These are phyloP conservation scores for Neonectria hederae DNA, from an alignment of 2,329 filamentous ascomycete genomes.

Conservation along the genomic window DNA sequence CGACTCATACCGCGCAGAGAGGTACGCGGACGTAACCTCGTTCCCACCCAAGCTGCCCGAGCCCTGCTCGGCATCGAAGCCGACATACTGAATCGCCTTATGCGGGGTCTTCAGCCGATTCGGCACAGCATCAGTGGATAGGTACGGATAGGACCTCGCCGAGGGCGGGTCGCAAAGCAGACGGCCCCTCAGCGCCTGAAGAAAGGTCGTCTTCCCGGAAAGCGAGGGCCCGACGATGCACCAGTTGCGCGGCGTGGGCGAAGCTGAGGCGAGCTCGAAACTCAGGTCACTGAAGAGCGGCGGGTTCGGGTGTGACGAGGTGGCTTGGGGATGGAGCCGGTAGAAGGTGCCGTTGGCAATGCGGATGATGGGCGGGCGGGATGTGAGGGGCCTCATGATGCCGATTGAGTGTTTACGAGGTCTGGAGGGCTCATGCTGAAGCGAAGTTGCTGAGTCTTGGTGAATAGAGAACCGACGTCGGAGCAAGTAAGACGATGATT, in stretches of 20 bases:
- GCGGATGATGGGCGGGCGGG: constrained; percentile 68
- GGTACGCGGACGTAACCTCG: constrained; percentile 77
- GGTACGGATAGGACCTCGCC: constrained; percentile 80
- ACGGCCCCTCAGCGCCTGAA: constrained; percentile 80
- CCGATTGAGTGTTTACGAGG: constrained; percentile 26
- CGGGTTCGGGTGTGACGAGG: constrained; percentile 66
- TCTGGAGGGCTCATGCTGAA: constrained; percentile 22
- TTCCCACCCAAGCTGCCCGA: constrained; percentile 61
- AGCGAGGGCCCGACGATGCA: constrained; percentile 83
- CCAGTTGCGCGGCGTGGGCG: constrained; percentile 72
- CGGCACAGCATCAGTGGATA: constrained; percentile 70
- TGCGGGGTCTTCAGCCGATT: constrained; percentile 65
- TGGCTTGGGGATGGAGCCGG: constrained; percentile 71
- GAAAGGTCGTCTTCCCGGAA: constrained; percentile 81
- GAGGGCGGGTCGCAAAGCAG: constrained; percentile 79
- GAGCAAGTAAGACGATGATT: constrained; percentile 15
- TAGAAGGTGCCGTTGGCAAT: constrained; percentile 88
- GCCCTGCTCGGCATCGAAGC: constrained; percentile 80
- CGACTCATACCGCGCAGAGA: constrained; percentile 92
- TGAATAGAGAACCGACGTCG: constrained; percentile 30
- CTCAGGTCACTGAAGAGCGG: constrained; percentile 77
- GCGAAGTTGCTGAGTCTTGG: not conserved
- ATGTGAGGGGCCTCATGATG: constrained; percentile 50
- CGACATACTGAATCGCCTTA: constrained; percentile 85
- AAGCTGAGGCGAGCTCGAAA: constrained; percentile 73